phyloP scores from a whole-genome alignment of 2,329 filamentous ascomycete genomes.

The Elsinoe necatrix region DNA sequence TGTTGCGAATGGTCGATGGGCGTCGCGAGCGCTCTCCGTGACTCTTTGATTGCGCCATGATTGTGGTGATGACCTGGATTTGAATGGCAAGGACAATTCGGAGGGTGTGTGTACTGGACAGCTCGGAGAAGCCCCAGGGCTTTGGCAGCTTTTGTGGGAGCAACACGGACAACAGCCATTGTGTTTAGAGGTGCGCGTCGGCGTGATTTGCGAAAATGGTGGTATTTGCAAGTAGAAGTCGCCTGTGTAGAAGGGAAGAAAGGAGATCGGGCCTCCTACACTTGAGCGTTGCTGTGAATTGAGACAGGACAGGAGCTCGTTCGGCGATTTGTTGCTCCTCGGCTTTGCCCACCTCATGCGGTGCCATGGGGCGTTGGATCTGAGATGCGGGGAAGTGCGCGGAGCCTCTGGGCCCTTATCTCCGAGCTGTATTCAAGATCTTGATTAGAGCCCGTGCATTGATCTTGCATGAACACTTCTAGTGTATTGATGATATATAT shows the following conservation, averaged over 20 bases:
- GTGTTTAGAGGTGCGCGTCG: background rate
- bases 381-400: background rate
- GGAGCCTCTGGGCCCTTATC: background rate
- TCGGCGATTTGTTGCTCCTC: conserved; percentile 1
- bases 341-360: conserved; percentile 6
- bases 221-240: background rate
- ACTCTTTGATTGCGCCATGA: conserved; percentile 44
- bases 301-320: background rate
- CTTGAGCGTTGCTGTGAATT: background rate
- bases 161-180: conserved; percentile 33
- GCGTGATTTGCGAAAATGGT: background rate
- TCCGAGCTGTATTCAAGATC: background rate
- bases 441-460: background rate
- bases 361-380: conserved; percentile 1
- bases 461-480: background rate
- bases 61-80: conserved; percentile 72
- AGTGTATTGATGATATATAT: background rate
- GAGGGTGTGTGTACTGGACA: conserved; percentile 84
- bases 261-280: background rate
- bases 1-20: conserved; percentile 62
- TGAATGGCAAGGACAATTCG: conserved; percentile 83
- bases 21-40: conserved; percentile 60
- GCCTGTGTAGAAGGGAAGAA: background rate
- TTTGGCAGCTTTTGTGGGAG: conserved; percentile 44
- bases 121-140: conserved; percentile 71